Percentiles rank a stretch among this genome's conserved stretches.
Evolutionary conservation across 2,329 filamentous ascomycete genomes (phyloP).

Genomic region (Macroventuria anomochaeta): DNA sequence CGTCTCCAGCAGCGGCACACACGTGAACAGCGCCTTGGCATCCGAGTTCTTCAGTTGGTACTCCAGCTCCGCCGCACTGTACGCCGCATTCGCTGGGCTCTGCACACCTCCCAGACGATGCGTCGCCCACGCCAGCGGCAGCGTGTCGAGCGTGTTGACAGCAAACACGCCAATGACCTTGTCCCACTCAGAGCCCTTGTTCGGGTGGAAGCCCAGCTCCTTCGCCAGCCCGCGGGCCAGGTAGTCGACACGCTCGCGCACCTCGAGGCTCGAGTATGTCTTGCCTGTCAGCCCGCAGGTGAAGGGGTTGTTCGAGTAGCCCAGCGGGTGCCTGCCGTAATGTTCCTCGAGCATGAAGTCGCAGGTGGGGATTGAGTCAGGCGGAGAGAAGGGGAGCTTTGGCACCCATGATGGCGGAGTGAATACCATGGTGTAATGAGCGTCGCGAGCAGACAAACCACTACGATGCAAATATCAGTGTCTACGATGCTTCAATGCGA

Average conservation of each 20-base stretch:
- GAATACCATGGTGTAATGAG: conserved; percentile 58
- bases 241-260: conserved; percentile 69
- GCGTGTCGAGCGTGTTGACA: conserved; percentile 83
- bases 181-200: conserved; percentile 78
- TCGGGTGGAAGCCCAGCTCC: conserved; percentile 73
- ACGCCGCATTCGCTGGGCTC: conserved; percentile 77
- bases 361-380: conserved; percentile 75
- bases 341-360: conserved; percentile 79
- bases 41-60: conserved; percentile 74
- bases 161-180: conserved; percentile 79
- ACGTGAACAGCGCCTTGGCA: conserved; percentile 75
- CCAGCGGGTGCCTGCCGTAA: conserved; percentile 69
- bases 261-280: conserved; percentile 67
- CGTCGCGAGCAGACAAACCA: neutral
- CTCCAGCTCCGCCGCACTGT: conserved; percentile 71
- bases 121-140: conserved; percentile 74
- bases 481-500: neutral
- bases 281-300: conserved; percentile 77
- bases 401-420: conserved; percentile 67
- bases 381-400: conserved; percentile 67
- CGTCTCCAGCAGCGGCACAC: conserved; percentile 68
- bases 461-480: neutral
- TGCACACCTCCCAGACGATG: conserved; percentile 77
- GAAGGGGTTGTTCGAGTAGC: conserved; percentile 71
- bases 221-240: conserved; percentile 73